These are phyloP conservation scores for Bipolaris sorokiniana DNA, from an alignment of 2,329 filamentous ascomycete species.

Conservation along the genomic window DNA sequence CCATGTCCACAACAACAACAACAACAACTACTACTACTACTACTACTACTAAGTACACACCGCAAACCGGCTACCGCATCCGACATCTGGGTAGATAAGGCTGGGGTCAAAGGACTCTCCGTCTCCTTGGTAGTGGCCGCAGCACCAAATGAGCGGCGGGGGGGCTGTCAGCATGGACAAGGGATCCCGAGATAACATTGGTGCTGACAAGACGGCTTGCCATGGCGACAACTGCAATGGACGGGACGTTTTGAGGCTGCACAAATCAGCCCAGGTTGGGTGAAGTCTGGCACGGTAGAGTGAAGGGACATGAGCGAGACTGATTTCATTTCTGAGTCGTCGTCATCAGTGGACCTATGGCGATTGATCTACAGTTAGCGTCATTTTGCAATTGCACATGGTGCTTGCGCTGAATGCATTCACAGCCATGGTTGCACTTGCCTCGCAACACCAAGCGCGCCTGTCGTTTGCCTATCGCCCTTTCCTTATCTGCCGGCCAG, in stretches of 20 bases:
- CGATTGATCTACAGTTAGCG: conserved; percentile 22
- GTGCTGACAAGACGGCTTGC: background rate
- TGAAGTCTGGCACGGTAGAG: background rate
- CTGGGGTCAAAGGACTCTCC: background rate
- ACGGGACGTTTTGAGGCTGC: background rate
- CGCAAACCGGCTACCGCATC: background rate
- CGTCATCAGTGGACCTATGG: conserved; percentile 30
- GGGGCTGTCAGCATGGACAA: background rate
- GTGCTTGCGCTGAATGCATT: conserved; percentile 2
- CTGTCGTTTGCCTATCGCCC: conserved; percentile 5
- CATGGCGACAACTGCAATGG: background rate
- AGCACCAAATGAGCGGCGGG: background rate
- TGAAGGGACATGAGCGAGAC: background rate
- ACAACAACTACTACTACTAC: no score
- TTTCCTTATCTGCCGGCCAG: background rate
- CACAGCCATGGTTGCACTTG: conserved; percentile 7
- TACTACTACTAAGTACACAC: no score
- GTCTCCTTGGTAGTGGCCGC: background rate
- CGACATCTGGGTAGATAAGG: background rate
- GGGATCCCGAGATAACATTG: background rate
- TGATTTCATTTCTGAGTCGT: conserved; percentile 14
- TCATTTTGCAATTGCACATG: conserved; percentile 14
- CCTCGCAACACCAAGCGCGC: conserved; percentile 11
- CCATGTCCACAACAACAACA: no score
- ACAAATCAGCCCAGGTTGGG: background rate